Evolutionary conservation across 108 stramenopile genomes (phyloP), one percentile per base, ranked within the genome.

Genomic region (Discostella pseudostelligera): DNA sequence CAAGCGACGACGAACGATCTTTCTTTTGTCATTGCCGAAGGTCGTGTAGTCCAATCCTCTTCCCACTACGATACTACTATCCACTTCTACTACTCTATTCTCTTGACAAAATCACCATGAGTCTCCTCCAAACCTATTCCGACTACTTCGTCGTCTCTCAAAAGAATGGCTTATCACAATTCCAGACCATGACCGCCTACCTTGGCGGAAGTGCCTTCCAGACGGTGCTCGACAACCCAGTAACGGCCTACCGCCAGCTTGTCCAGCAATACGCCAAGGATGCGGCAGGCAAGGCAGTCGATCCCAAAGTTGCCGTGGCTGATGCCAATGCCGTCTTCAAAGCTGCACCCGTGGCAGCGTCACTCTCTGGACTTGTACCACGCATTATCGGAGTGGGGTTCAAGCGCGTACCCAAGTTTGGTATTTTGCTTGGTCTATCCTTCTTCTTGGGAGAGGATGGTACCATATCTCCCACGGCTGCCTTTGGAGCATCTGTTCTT

Each of bases 201-300:
- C 81, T 95, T 57, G 94, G 94, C 59, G 94, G 94, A 14, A 80
- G 77, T 47, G 84, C 85, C 66, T 91, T 96, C 74, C 94, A 96
- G 61, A 96, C 94, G 8, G 81, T 96, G 39, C 72, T 89, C 53
- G 94, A 96, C 62, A 96, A 96, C 64, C 94, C 94, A 11, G 88
- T 96, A 9, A 96, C 94, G 42, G 91, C 94, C 39, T 95, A 95
- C 79, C 87, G 94, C 50, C 94, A 96, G 67, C 81, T 96, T 7
- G 92, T 96, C 17, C 94, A 96, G 67, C 94, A 96, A 67, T 96
- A 90, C 65, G 94, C 94, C 35, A 96, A 93, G 74, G 94, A 89
- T 50, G 63, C 83, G 22, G 77, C 82, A 22, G 90, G 94, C 2
- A 96, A 93, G 54, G 76, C 87, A 13, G 90, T 93, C 47, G 90